phyloP scores from a whole-genome alignment of 106 monocot species.

The Chionographis japonica region DNA sequence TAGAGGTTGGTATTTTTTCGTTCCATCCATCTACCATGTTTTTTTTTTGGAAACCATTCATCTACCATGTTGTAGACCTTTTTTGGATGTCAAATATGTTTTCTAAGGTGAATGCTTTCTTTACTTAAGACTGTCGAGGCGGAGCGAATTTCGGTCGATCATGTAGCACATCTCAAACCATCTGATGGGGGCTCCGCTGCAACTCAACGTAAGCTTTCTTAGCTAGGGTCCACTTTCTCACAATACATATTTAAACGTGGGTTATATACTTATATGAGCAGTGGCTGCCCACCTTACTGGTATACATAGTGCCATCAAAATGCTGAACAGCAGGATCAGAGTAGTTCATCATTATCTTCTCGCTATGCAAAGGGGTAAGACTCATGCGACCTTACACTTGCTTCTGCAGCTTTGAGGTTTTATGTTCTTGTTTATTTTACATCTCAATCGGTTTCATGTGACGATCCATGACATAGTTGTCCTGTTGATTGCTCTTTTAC shows the following conservation, averaged over 20 bases:
- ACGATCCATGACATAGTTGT: too few species aligned
- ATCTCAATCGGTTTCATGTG: too few species aligned
- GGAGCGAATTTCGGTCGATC: conserved; percentile 95
- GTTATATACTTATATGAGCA: conserved; percentile 16
- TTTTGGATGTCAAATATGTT: neutral
- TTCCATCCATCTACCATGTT: neutral
- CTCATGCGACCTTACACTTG: neutral
- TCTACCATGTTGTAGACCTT: neutral
- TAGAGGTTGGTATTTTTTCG: conserved; percentile 65
- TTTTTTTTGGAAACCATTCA: neutral
- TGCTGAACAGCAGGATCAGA: conserved; percentile 94
- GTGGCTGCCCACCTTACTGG: conserved; percentile 99
- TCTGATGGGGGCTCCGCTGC: conserved; percentile 99
- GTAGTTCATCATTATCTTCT: conserved; percentile 88
- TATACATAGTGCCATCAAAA: conserved; percentile 99
- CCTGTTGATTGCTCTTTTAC: too few species aligned
- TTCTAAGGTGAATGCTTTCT: conserved; percentile 4
- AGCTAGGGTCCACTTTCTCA: neutral
- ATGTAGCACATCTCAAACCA: conserved; percentile 98
- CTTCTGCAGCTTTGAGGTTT: neutral
- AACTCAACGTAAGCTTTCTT: conserved; percentile 70
- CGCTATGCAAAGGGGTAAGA: conserved; percentile 74
- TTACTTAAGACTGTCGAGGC: conserved; percentile 91
- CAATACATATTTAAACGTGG: neutral
- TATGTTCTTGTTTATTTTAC: neutral